Conservation (phyloP, 1,284 basidiomycete species). For the Sporisorium sorghi region DNA sequence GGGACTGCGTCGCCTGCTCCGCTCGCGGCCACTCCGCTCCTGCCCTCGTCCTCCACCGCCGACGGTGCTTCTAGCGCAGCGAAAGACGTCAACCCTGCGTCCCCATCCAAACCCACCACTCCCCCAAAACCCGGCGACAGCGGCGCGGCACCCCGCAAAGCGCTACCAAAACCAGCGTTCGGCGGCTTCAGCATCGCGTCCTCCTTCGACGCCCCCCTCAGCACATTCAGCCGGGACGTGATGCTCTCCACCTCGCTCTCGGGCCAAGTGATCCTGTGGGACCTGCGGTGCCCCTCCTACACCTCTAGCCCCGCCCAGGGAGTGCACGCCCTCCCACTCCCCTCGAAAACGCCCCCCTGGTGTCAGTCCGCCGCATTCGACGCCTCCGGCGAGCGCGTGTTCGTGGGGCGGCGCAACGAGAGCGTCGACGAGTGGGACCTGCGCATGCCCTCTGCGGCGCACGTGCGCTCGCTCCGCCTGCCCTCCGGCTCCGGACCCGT, state of each 20-base stretch:
- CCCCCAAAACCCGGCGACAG: conserved; percentile 23
- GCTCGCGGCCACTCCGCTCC: conserved; percentile 9
- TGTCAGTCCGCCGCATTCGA: conserved; percentile 82
- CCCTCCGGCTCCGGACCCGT: conserved; percentile 90
- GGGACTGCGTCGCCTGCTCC: conserved; percentile 23
- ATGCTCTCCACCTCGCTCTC: conserved; percentile 90
- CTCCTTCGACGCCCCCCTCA: conserved; percentile 63
- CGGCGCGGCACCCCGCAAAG: conserved; percentile 25
- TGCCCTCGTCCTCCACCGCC: conserved; percentile 1
- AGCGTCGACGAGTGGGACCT: conserved; percentile 95
- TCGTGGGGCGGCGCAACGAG: conserved; percentile 90
- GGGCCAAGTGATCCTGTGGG: conserved; percentile 92
- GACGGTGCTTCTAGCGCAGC: neutral
- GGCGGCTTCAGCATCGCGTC: conserved; percentile 57
- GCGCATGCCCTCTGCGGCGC: conserved; percentile 53
- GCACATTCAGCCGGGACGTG: conserved; percentile 80
- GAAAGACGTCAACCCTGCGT: conserved; percentile 12
- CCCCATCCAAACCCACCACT: conserved; percentile 1
- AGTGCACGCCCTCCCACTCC: conserved; percentile 85
- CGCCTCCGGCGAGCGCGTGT: conserved; percentile 85
- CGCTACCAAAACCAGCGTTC: conserved; percentile 62
- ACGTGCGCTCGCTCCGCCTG: conserved; percentile 84
- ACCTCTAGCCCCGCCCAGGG: conserved; percentile 73
- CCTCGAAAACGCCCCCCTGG: conserved; percentile 93
- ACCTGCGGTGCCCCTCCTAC: conserved; percentile 76